Evolutionary conservation across 2,329 filamentous ascomycete genomes (phyloP).

Genomic region (Pseudogymnoascus sp.): DNA sequence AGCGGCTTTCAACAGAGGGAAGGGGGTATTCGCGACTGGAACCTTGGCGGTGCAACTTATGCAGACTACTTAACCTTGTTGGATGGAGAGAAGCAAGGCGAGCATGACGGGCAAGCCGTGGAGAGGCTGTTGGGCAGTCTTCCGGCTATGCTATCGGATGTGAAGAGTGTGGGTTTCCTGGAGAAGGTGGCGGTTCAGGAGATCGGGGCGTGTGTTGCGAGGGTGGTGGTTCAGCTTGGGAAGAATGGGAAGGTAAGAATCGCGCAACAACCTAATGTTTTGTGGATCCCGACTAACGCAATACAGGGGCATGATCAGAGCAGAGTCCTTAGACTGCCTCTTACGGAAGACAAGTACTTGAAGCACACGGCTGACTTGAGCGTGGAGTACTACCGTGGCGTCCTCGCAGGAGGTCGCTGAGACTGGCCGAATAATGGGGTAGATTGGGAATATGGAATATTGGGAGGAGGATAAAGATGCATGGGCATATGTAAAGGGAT

Average conservation of each 20-base stretch:
- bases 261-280: not conserved
- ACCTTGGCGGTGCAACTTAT: constrained; percentile 74
- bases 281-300: constrained; percentile 19
- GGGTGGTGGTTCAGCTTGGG: constrained; percentile 50
- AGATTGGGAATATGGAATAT: constrained; percentile 6
- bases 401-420: constrained; percentile 22
- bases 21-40: constrained; percentile 64
- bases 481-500: constrained; percentile 7
- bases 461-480: not conserved
- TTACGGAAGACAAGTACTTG: constrained; percentile 68
- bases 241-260: constrained; percentile 51
- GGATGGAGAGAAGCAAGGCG: constrained; percentile 35
- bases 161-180: constrained; percentile 36
- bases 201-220: constrained; percentile 69
- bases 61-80: constrained; percentile 51
- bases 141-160: constrained; percentile 40
- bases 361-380: constrained; percentile 65
- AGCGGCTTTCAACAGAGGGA: constrained; percentile 61
- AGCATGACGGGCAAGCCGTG: constrained; percentile 42
- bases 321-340: constrained; percentile 51
- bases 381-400: constrained; percentile 53
- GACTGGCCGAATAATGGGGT: not conserved
- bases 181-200: constrained; percentile 72
- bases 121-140: constrained; percentile 52
- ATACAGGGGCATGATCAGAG: constrained; percentile 36